These are phyloP conservation scores for Trypanosoma cruzi DNA, from an alignment of 208 protist genomes.

Conservation along the genomic window DNA sequence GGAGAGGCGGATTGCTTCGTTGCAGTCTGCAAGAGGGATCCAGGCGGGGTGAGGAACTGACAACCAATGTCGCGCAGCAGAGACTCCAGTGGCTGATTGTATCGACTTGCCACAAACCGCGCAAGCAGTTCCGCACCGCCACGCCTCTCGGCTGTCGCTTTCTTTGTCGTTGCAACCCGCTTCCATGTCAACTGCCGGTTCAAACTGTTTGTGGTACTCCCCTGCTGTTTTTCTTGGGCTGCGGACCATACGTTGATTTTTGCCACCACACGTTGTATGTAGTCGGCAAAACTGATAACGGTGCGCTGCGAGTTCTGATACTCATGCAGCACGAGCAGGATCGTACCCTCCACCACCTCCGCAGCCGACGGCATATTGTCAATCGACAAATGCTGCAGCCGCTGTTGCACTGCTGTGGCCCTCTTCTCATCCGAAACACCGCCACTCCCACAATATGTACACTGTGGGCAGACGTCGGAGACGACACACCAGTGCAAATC, in stretches of 20 bases:
- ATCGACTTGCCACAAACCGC: constrained; percentile 28
- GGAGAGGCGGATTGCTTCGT: not conserved
- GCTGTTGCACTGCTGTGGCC: not conserved
- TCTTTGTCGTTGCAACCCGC: constrained; percentile 8
- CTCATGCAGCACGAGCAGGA: constrained; percentile 69
- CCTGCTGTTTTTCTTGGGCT: not conserved
- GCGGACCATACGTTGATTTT: constrained; percentile 42
- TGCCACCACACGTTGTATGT: constrained; percentile 58
- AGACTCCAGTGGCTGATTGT: constrained; percentile 29
- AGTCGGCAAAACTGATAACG: constrained; percentile 64
- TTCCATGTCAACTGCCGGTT: not conserved
- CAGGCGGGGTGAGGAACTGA: constrained; percentile 51
- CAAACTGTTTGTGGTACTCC: not conserved
- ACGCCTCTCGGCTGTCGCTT: constrained; percentile 15
- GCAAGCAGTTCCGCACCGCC: constrained; percentile 23
- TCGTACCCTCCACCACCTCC: constrained; percentile 37
- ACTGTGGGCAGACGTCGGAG: constrained; percentile 28
- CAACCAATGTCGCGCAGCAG: constrained; percentile 67
- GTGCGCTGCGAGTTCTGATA: constrained; percentile 48
- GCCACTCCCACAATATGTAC: constrained; percentile 29
- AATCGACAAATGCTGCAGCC: not conserved
- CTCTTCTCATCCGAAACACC: not conserved
- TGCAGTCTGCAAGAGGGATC: constrained; percentile 14
- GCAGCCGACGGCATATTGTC: not conserved
- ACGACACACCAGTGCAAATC: constrained; percentile 66